Conservation (phyloP, 2,329 filamentous ascomycete species). For the Penicillium sp. region DNA sequence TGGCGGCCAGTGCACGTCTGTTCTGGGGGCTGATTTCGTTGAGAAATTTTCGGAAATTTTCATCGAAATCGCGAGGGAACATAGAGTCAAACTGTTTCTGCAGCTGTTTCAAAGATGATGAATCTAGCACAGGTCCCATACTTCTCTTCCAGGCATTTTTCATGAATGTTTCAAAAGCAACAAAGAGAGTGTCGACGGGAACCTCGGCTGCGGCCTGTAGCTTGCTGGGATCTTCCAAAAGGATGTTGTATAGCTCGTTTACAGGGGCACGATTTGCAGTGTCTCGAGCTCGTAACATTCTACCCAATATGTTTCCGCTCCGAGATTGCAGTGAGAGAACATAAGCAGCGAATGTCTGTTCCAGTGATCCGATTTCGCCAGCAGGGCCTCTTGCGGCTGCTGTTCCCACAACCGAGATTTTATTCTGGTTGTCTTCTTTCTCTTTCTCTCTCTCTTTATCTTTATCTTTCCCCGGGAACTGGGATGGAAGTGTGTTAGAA, state of each 20-base stretch:
- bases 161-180: constrained; percentile 89
- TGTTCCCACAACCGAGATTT: constrained; percentile 51
- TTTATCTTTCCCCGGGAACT: constrained; percentile 47
- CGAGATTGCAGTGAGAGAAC: constrained; percentile 74
- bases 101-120: constrained; percentile 64
- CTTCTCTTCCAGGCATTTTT: constrained; percentile 81
- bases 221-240: constrained; percentile 77
- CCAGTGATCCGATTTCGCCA: constrained; percentile 65
- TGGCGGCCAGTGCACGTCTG: constrained; percentile 69
- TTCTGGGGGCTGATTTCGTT: constrained; percentile 54
- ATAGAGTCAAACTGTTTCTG: constrained; percentile 49
- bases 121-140: constrained; percentile 76
- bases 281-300: constrained; percentile 63
- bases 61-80: constrained; percentile 47
- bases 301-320: constrained; percentile 79
- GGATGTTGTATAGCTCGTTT: constrained; percentile 83
- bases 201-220: constrained; percentile 69
- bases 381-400: constrained; percentile 47
- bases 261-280: constrained; percentile 70
- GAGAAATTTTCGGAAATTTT: constrained; percentile 51
- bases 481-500: constrained; percentile 42
- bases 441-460: constrained; percentile 35
- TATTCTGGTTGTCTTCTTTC: constrained; percentile 26
- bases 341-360: constrained; percentile 80
- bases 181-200: constrained; percentile 77